A percentile compares a stretch with the other conserved stretches of the same genome.
phyloP scores from a whole-genome alignment of 2,329 filamentous ascomycete species.

The Hypoxylon sp. region DNA sequence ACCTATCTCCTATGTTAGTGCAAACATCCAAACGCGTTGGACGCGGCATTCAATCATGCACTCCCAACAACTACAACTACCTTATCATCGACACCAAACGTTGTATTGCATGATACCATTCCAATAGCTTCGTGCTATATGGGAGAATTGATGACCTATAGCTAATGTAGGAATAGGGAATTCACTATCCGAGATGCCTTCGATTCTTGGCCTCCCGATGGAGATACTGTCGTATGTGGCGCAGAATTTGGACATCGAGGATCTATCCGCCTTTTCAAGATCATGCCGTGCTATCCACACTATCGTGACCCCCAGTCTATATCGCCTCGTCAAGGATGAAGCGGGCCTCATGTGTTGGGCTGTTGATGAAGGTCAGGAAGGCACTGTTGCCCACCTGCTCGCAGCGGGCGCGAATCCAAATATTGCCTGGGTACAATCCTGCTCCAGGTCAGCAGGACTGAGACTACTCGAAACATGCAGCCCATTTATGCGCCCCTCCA shows the following conservation, averaged over 20 bases:
- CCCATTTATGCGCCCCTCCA: background rate
- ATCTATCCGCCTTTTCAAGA: conserved; percentile 42
- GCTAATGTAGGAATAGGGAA: background rate
- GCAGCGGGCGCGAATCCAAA: conserved; percentile 44
- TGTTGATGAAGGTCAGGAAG: conserved; percentile 33
- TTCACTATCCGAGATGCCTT: conserved; percentile 33
- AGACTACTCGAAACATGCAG: background rate
- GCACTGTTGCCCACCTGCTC: conserved; percentile 37
- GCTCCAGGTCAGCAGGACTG: background rate
- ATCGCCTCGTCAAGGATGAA: conserved; percentile 36
- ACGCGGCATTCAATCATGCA: background rate
- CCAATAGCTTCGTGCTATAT: background rate
- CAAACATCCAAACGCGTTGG: conserved; percentile 3
- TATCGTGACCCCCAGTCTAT: conserved; percentile 32
- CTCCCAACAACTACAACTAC: background rate
- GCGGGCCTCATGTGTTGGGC: conserved; percentile 41
- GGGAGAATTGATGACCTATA: background rate
- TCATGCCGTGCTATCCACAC: conserved; percentile 42
- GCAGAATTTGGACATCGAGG: conserved; percentile 18
- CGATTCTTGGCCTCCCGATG: conserved; percentile 37
- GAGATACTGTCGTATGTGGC: conserved; percentile 40
- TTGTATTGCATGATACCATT: background rate
- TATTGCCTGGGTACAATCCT: conserved; percentile 10
- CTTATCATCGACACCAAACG: background rate
- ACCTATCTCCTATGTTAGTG: too few relatives aligned